phyloP scores from a whole-genome alignment of 257 asterid species.

The Coffea canephora region DNA sequence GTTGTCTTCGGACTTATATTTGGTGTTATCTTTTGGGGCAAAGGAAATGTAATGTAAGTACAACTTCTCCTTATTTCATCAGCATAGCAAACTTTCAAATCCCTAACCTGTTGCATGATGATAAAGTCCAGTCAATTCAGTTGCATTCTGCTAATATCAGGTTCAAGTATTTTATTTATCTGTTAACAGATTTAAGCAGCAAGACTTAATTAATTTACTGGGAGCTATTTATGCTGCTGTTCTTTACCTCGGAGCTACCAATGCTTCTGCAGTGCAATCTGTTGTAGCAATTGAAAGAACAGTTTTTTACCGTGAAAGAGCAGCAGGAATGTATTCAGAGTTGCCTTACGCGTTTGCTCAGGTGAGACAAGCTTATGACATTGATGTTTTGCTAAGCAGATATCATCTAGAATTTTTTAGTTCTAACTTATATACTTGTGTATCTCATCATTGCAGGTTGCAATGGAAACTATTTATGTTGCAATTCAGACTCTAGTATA shows the following conservation, averaged over 20 bases:
- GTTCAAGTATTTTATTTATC: not conserved
- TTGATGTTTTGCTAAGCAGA: not conserved
- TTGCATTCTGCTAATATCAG: constrained; percentile 1
- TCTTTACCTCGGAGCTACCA: constrained; percentile 74
- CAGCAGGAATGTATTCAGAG: constrained; percentile 90
- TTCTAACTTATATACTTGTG: not conserved
- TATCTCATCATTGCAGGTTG: constrained; percentile 40
- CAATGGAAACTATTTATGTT: constrained; percentile 72
- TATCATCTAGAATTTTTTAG: not conserved
- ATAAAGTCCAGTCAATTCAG: not conserved
- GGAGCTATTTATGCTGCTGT: constrained; percentile 86
- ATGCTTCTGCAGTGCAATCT: constrained; percentile 71
- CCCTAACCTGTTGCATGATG: not conserved
- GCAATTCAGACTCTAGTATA: constrained; percentile 62
- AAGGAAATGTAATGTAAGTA: constrained; percentile 50
- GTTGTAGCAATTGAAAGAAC: constrained; percentile 73
- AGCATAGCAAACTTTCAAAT: not conserved
- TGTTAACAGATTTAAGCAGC: constrained; percentile 52
- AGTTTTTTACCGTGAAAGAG: constrained; percentile 82
- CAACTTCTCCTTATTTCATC: not conserved
- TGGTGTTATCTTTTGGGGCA: constrained; percentile 72
- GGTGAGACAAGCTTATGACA: constrained; percentile 33
- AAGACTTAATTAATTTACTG: constrained; percentile 66
- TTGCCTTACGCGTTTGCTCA: constrained; percentile 85
- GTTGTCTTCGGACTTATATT: constrained; percentile 47